Percentiles rank a stretch among this genome's conserved stretches.
phyloP scores from a whole-genome alignment of 2,329 filamentous ascomycete genomes.

The Dactylellina drechsleri region DNA sequence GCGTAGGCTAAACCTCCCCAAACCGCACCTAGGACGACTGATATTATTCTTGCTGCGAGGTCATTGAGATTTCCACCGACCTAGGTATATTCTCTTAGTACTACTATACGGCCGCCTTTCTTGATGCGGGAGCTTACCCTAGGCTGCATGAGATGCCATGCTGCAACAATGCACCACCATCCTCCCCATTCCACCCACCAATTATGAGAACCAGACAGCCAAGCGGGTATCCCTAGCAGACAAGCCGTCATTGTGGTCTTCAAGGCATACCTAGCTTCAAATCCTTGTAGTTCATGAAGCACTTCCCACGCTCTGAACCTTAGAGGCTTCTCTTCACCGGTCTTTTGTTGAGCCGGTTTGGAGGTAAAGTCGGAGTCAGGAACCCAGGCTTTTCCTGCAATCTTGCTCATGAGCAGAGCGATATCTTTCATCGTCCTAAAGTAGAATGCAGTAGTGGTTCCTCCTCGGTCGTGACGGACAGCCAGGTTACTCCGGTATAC shows the following conservation, averaged over 20 bases:
- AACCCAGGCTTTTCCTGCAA: conserved; percentile 60
- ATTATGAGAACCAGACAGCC: conserved; percentile 63
- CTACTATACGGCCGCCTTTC: not conserved
- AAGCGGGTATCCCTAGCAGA: conserved; percentile 68
- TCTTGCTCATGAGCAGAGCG: conserved; percentile 62
- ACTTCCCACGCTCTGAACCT: conserved; percentile 66
- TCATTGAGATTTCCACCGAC: conserved; percentile 71
- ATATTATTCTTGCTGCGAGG: conserved; percentile 66
- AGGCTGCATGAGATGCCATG: conserved; percentile 69
- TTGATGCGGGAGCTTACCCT: conserved; percentile 59
- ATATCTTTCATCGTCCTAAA: conserved; percentile 62
- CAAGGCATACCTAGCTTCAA: conserved; percentile 69
- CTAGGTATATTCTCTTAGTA: conserved; percentile 56
- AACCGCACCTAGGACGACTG: conserved; percentile 66
- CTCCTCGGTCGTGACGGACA: conserved; percentile 70
- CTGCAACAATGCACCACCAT: conserved; percentile 71
- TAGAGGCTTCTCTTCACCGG: conserved; percentile 61
- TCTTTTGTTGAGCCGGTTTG: conserved; percentile 26
- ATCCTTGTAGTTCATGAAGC: conserved; percentile 68
- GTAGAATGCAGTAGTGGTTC: conserved; percentile 67
- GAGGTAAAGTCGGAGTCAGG: conserved; percentile 40
- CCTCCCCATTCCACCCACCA: conserved; percentile 70
- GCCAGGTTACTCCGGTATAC: conserved; percentile 68
- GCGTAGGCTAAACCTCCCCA: conserved; percentile 69
- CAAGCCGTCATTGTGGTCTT: conserved; percentile 67